Evolutionary conservation across 2,329 filamentous ascomycete genomes (phyloP).

Genomic region (Gnomoniopsis sp.): DNA sequence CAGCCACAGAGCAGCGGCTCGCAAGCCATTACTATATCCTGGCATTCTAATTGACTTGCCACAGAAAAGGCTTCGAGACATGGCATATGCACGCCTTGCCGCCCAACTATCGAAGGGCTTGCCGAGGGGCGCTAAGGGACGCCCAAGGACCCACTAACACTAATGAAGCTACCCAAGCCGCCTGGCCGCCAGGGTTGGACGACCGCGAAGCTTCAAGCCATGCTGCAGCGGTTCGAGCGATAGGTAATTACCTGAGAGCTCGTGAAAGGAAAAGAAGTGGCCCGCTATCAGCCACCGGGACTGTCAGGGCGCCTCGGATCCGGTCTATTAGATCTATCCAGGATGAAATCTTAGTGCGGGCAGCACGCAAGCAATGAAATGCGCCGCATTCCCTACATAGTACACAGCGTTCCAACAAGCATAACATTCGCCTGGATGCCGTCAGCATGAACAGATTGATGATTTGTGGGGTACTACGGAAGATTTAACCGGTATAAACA

Average conservation of each 20-base stretch:
- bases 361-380: not conserved
- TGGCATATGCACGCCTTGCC: too few species aligned
- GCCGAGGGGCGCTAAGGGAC: not conserved
- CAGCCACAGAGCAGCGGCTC: too few species aligned
- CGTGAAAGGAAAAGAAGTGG: not conserved
- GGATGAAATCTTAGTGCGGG: too few species aligned
- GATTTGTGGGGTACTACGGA: not conserved
- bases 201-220: not conserved
- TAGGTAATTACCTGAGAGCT: not conserved
- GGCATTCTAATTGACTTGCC: too few species aligned
- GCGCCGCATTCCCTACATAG: not conserved
- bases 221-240: not conserved
- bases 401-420: not conserved
- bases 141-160: not conserved
- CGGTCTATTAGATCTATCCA: too few species aligned
- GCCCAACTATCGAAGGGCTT: not conserved
- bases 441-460: not conserved
- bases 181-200: not conserved
- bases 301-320: too few species aligned
- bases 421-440: not conserved
- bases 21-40: too few species aligned
- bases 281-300: too few species aligned
- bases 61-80: too few species aligned
- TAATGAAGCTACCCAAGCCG: too few species aligned
- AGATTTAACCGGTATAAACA: not conserved